Percentiles rank a stretch among this genome's conserved stretches.
These are phyloP conservation scores for Guillardia theta DNA, from an alignment of 78 protist species.

Conservation along the genomic window DNA sequence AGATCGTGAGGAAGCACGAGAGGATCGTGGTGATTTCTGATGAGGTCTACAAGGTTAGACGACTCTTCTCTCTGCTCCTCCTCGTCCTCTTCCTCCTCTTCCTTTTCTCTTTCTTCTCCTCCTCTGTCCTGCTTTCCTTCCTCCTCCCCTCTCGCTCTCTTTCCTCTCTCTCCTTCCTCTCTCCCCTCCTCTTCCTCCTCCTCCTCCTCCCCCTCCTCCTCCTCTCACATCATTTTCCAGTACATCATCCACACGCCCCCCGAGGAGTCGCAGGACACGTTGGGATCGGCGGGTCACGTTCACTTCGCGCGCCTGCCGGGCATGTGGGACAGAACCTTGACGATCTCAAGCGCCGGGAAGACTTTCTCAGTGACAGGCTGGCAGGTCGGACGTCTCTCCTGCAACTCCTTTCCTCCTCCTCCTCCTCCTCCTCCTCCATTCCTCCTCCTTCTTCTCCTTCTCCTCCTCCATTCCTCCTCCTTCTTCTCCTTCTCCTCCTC, in stretches of 20 bases:
- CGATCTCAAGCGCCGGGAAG: constrained; percentile 49
- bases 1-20: not conserved
- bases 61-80: not conserved
- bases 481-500: not conserved
- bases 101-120: not conserved
- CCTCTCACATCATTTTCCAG: not conserved
- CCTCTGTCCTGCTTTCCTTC: not conserved
- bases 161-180: not conserved
- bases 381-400: too few species aligned
- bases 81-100: not conserved
- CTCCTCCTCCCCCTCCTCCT: not conserved
- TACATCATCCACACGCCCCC: not conserved
- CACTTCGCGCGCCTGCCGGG: constrained; percentile 13
- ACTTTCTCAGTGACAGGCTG: constrained; percentile 52
- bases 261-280: not conserved
- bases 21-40: constrained; percentile 44
- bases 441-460: not conserved
- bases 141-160: not conserved
- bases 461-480: not conserved
- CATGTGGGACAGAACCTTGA: constrained; percentile 54
- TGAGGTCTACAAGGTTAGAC: constrained; percentile 53
- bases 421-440: not conserved
- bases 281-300: not conserved
- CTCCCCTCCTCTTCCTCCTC: not conserved
- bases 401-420: not conserved